Evolutionary conservation across 495 filamentous ascomycete species (phyloP).

Genomic region (Viridothelium virens): DNA sequence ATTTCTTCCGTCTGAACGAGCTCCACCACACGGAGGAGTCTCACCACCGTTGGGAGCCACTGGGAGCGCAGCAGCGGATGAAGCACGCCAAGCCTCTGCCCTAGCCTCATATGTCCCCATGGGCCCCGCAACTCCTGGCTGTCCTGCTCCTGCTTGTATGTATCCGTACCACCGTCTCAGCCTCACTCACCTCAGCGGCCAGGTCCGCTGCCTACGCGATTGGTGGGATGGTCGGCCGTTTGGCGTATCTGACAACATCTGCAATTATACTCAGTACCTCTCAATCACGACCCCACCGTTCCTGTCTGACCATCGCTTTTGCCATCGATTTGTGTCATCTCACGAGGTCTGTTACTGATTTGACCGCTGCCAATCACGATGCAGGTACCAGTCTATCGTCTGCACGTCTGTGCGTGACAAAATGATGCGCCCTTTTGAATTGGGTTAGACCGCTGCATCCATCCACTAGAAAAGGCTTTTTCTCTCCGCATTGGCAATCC

Average conservation of each 20-base stretch:
- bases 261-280: no score
- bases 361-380: background rate
- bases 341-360: background rate
- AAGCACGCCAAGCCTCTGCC: background rate
- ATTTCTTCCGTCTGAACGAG: no score
- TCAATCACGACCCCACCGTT: no score
- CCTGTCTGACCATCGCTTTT: no score
- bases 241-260: background rate
- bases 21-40: no score
- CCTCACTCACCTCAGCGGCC: conserved; percentile 17
- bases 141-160: background rate
- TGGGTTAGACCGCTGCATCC: background rate
- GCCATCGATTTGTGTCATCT: no score
- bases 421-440: background rate
- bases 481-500: no score
- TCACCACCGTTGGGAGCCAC: no score
- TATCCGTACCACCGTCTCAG: conserved; percentile 13
- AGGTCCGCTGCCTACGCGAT: background rate
- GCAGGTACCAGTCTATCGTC: background rate
- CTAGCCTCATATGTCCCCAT: no score
- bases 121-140: no score
- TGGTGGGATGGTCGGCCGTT: background rate
- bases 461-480: no score
- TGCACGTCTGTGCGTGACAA: background rate
- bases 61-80: background rate